Conservation (phyloP, 257 asterid species). For the Solanum pinnatisectum region DNA sequence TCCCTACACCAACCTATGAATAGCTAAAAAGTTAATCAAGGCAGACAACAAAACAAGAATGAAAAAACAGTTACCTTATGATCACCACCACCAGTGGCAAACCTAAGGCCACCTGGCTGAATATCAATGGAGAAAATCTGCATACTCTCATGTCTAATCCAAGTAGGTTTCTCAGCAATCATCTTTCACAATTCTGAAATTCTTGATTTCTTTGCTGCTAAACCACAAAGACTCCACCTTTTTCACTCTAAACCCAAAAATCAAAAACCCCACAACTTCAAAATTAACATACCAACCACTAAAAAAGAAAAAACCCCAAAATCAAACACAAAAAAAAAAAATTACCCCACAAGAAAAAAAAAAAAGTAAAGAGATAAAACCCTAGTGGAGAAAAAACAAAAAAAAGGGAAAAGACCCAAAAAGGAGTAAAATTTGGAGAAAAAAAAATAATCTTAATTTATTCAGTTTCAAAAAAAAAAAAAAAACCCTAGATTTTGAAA, state of each 20-base stretch:
- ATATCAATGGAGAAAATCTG: slow-evolving; percentile 93
- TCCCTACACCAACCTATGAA: not conserved
- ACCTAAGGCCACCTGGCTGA: slow-evolving; percentile 96
- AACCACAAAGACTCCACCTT: not conserved
- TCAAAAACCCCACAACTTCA: slow-evolving; percentile 10
- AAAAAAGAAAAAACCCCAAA: slow-evolving; percentile 15
- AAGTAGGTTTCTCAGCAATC: slow-evolving; percentile 85
- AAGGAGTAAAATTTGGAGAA: not conserved
- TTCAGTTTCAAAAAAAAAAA: not conserved
- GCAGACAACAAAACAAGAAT: not conserved
- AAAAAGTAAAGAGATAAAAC: slow-evolving; percentile 5
- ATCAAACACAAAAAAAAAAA: slow-evolving; percentile 13
- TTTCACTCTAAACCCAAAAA: slow-evolving; percentile 18
- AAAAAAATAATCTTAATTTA: not conserved
- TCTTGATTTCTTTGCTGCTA: not conserved
- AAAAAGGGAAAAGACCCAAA: not conserved
- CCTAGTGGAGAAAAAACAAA: slow-evolving; percentile 10
- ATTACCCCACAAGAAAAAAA: not conserved
- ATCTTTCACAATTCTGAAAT: slow-evolving; percentile 14
- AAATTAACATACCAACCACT: not conserved
- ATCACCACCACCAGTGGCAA: slow-evolving; percentile 98
- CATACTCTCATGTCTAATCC: slow-evolving; percentile 80
- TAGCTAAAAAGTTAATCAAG: not conserved
- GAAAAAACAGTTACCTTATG: slow-evolving; percentile 46
- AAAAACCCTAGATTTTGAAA: not conserved